Evolutionary conservation across 208 protist species (phyloP), one percentile per base, ranked within the genome.

Genomic region (Naegleria lovaniensis): DNA sequence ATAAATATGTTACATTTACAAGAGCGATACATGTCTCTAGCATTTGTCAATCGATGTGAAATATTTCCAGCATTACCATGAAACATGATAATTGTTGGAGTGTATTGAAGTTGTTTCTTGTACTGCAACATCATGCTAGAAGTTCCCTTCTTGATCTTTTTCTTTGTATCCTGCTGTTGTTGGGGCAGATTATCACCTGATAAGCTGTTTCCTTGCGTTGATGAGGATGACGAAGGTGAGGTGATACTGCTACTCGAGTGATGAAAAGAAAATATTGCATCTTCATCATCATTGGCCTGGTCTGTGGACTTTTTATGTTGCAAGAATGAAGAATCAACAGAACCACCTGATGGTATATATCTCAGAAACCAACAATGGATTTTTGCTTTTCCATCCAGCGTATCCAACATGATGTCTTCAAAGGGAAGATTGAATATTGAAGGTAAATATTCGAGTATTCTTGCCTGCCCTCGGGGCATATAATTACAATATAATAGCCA

Each of bases 51-150:
- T 58, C 96, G 94, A 91, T 98, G 96, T 38, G 96, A 96, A 16
- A 97, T 96, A 92, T 98, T 98, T 40, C 96, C 96, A 3, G 96
- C 95, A 85, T 98, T 97, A 67, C 96, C 96, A 91, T 98, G 96
- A 90, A 97, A 98, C 93, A 97, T 97, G 25, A 98, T 92, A 83
- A 97, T 92, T 58, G 94, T 92, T 36, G 85, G 85, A 41, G 85
- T 89, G 9, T 52, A 48, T 25, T 67, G 67, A 36, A 79, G 29
- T 79, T 79, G 67, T 33, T 79, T 79, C 67, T 79, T 79, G 16
- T 36, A 79, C n/a, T 67, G 55, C 55, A 67, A 29, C 55, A 67
- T 67, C 43, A 48, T 48, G 13, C 19, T 29, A 22, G 22, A 15
- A 67, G 11, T 67, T 29, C 55, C 22, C 55, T 67, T 67, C 55